These are phyloP conservation scores for Musa schizocarpa DNA, from an alignment of 176 grass and related monocot species.

Conservation along the genomic window DNA sequence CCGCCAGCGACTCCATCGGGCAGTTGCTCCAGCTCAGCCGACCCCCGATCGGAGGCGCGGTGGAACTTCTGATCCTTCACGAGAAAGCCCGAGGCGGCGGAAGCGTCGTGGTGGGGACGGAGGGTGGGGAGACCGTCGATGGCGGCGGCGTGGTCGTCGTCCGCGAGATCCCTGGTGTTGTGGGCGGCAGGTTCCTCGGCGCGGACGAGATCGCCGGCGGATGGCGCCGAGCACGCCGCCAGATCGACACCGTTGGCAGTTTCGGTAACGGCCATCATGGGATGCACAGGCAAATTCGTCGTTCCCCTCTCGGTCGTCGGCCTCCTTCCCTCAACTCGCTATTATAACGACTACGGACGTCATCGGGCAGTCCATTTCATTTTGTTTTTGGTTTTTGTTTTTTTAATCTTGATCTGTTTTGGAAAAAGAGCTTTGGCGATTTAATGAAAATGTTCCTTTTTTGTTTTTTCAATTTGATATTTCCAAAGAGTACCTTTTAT, in stretches of 20 bases:
- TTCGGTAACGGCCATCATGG: slow-evolving; percentile 20
- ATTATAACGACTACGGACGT: neutral
- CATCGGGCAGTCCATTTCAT: neutral
- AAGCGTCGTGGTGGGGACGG: slow-evolving; percentile 1
- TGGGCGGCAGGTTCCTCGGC: neutral
- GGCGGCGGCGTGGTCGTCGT: neutral
- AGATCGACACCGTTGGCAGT: slow-evolving; percentile 15
- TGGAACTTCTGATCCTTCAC: neutral
- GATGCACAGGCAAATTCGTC: neutral
- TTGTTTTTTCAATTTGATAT: too few species aligned
- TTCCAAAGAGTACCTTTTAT: too few species aligned
- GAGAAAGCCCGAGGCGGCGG: neutral
- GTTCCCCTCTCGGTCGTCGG: slow-evolving; percentile 4
- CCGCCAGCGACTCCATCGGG: neutral
- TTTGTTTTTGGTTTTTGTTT: too few species aligned
- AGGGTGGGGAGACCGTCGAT: neutral
- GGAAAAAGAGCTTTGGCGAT: too few species aligned
- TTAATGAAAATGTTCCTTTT: too few species aligned
- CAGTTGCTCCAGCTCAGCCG: neutral
- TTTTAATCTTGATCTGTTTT: too few species aligned
- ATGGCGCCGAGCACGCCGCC: neutral
- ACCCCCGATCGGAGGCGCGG: slow-evolving; percentile 17
- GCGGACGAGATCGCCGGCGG: slow-evolving; percentile 1
- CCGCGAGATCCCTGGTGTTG: neutral
- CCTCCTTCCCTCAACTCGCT: neutral